phyloP scores from a whole-genome alignment of 768 basidiomycete genomes.

The Mycena maculata region DNA sequence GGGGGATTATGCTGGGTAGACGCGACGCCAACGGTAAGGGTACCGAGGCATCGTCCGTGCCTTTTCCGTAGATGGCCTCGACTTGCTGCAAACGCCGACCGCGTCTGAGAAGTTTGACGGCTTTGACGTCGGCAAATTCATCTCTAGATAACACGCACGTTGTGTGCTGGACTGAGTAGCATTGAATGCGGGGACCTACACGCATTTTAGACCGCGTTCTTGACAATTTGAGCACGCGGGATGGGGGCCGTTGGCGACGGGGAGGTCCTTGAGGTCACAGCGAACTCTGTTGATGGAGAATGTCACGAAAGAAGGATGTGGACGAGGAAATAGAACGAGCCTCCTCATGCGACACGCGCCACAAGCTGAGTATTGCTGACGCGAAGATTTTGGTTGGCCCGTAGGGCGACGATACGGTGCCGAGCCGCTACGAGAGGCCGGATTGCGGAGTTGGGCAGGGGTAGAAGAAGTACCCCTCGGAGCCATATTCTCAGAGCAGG shows the following conservation, averaged over 20 bases:
- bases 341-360: conserved; percentile 93
- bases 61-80: conserved; percentile 85
- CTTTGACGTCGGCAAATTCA: conserved; percentile 92
- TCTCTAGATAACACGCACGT: conserved; percentile 63
- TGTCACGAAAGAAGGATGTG: conserved; percentile 22
- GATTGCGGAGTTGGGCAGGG: conserved; percentile 45
- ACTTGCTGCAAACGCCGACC: conserved; percentile 86
- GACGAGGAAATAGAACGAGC: conserved; percentile 46
- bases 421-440: conserved; percentile 55
- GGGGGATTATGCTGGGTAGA: conserved; percentile 71
- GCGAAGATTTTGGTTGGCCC: conserved; percentile 77
- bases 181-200: conserved; percentile 66
- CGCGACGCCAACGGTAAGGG: conserved; percentile 51
- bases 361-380: conserved; percentile 93
- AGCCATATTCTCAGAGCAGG: conserved; percentile 58
- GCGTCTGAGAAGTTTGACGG: conserved; percentile 84
- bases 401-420: conserved; percentile 58
- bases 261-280: conserved; percentile 91
- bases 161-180: background rate
- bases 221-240: conserved; percentile 88
- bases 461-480: conserved; percentile 59
- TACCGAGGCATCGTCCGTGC: conserved; percentile 54
- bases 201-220: conserved; percentile 92
- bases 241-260: conserved; percentile 58
- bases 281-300: conserved; percentile 71